Base-by-base conservation (phyloP, 2,329 filamentous ascomycete species). In the Capronia americana region DNA sequence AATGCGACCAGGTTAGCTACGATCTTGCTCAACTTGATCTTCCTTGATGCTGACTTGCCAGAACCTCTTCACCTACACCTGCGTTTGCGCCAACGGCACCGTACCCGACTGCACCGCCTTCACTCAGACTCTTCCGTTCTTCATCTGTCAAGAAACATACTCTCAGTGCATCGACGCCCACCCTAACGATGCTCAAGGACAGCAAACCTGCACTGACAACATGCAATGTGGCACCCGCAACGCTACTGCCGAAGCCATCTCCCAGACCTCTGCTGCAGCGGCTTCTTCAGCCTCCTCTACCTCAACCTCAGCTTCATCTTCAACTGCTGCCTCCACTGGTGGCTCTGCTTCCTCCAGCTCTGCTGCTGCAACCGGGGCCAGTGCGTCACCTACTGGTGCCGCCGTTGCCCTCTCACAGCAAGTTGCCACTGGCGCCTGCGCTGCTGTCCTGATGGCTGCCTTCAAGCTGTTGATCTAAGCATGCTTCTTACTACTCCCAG, bases 1-100 rank as follows among this genome's bases (percentile, higher is more conserved):
- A 74, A 57, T 90, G 88, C 75, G 81, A 86, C 69, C 53, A 78
- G 41, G 88, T 90, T 83, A 75, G 85, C 87, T 90, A 83, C 75
- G 85, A 78, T 58, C 30, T 17, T 51, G 44, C 34, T 56, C 34
- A n/a, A 3, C 17, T 44, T 30, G 24, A 24, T 34, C n/a, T 11
- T 32, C 2, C 26, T 20, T 28, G 48, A 20, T 20, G 28, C 30
- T 30, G 30, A 57, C 50, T 17, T 46, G 60, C 70, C 58, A 86
- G 85, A 70, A 65, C 53, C 79, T 80, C 20, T 81, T 90, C 66
- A 76, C 76, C 38, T 90, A 81, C 80, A 80, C 74, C 64, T 90
- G 88, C 78, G 79, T 79, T 58, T 90, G 88, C 81, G 69, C 73
- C 69, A 84, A 87, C 75, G 83, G 83, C 70, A 83, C 81, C 50